phyloP scores from a whole-genome alignment of 2,329 filamentous ascomycete genomes.

The Trichoderma atrobrunneum region DNA sequence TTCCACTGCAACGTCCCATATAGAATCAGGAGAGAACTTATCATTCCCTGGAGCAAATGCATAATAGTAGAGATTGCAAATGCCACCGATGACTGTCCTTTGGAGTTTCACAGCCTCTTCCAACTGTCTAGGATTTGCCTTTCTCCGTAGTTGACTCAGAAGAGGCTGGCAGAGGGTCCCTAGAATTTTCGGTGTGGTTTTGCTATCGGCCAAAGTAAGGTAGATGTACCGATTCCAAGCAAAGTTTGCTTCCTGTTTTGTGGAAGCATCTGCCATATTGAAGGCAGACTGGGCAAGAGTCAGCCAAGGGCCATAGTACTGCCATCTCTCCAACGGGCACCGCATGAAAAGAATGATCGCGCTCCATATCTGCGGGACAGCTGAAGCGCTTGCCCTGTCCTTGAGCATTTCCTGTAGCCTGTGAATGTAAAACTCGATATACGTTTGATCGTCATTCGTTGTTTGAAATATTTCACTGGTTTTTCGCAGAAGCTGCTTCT shows the following conservation, averaged over 20 bases:
- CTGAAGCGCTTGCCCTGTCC: constrained; percentile 47
- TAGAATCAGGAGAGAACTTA: constrained; percentile 63
- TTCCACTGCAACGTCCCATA: constrained; percentile 75
- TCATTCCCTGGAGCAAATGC: constrained; percentile 69
- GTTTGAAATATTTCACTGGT: constrained; percentile 63
- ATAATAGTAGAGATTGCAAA: constrained; percentile 82
- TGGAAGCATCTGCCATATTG: constrained; percentile 69
- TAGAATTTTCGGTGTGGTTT: constrained; percentile 43
- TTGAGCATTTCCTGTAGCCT: constrained; percentile 68
- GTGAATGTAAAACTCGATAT: constrained; percentile 66
- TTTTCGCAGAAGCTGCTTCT: constrained; percentile 64
- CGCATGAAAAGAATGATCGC: constrained; percentile 75
- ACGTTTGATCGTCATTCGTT: constrained; percentile 51
- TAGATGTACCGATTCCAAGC: constrained; percentile 87
- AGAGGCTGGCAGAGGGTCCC: constrained; percentile 63
- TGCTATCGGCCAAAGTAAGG: constrained; percentile 63
- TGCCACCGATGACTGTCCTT: constrained; percentile 60
- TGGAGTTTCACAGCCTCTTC: constrained; percentile 52
- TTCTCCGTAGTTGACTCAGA: constrained; percentile 64
- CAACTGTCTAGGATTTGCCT: constrained; percentile 53
- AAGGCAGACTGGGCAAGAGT: constrained; percentile 78
- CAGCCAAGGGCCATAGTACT: constrained; percentile 71
- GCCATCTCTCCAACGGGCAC: constrained; percentile 65
- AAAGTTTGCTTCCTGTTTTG: constrained; percentile 72
- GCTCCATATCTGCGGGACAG: constrained; percentile 87